These are phyloP conservation scores for Dipodascopsis uninucleata DNA, from an alignment of 805 yeast genomes.

Conservation along the genomic window DNA sequence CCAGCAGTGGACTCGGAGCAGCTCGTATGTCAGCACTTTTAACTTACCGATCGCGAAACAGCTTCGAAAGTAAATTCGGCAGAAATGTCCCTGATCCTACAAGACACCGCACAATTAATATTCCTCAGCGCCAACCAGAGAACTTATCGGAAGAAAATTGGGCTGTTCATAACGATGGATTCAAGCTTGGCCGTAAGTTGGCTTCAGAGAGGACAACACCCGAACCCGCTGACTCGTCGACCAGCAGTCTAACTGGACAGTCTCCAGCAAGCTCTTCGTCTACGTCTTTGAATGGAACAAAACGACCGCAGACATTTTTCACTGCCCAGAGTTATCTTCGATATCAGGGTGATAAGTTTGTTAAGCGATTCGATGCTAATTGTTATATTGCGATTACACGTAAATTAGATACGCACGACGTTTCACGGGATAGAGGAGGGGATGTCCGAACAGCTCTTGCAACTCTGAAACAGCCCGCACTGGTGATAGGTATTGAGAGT, in stretches of 20 bases:
- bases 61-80: slow-evolving; percentile 90
- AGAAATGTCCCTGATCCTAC: slow-evolving; percentile 61
- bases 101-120: slow-evolving; percentile 38
- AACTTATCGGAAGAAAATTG: slow-evolving; percentile 50
- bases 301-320: slow-evolving; percentile 55
- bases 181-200: slow-evolving; percentile 17
- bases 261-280: slow-evolving; percentile 21
- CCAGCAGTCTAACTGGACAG: not conserved
- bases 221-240: not conserved
- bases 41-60: slow-evolving; percentile 87
- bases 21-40: slow-evolving; percentile 96
- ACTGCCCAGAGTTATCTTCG: slow-evolving; percentile 94
- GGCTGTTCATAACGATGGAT: slow-evolving; percentile 86
- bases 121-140: slow-evolving; percentile 32
- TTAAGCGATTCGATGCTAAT: slow-evolving; percentile 88
- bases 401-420: slow-evolving; percentile 92
- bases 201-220: slow-evolving; percentile 8
- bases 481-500: slow-evolving; percentile 83
- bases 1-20: slow-evolving; percentile 82
- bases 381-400: slow-evolving; percentile 93
- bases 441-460: slow-evolving; percentile 52
- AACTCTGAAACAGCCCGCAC: slow-evolving; percentile 65
- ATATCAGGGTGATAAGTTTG: slow-evolving; percentile 90
- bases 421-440: slow-evolving; percentile 68
- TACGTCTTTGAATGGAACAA: slow-evolving; percentile 26